Conservation (phyloP, 2,329 filamentous ascomycete species). For the Thyridium curvatum region DNA sequence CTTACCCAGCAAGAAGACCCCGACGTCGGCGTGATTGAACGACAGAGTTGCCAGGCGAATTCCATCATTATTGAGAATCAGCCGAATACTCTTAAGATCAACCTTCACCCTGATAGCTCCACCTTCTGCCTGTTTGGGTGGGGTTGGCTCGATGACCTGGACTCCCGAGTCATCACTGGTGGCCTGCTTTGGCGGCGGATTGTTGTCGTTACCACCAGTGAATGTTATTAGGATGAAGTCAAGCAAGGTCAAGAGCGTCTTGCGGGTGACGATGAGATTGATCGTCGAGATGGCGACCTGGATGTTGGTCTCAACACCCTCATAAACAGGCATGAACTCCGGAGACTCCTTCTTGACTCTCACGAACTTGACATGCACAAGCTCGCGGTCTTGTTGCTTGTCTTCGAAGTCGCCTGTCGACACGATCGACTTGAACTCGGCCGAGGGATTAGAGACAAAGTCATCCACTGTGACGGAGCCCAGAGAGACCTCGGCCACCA, state of each 20-base stretch:
- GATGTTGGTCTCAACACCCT: conserved; percentile 89
- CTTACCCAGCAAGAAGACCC: conserved; percentile 78
- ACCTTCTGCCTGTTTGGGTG: conserved; percentile 31
- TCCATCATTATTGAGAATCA: conserved; percentile 96
- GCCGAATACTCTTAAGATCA: conserved; percentile 83
- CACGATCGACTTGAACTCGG: conserved; percentile 96
- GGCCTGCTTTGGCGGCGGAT: conserved; percentile 24
- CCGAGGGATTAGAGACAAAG: conserved; percentile 81
- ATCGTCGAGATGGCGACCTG: conserved; percentile 91
- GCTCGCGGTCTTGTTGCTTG: conserved; percentile 67
- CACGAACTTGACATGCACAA: conserved; percentile 84
- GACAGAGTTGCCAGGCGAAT: conserved; percentile 89
- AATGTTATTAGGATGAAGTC: conserved; percentile 96
- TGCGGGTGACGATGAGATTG: conserved; percentile 89
- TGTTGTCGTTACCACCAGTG: conserved; percentile 48
- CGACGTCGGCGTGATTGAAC: conserved; percentile 86
- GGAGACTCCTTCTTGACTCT: conserved; percentile 87
- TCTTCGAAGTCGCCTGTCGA: conserved; percentile 73
- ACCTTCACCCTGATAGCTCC: conserved; percentile 92
- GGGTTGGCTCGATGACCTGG: conserved; percentile 30
- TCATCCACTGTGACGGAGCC: conserved; percentile 87
- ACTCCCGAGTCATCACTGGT: conserved; percentile 30
- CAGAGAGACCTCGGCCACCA: conserved; percentile 86
- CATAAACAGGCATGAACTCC: conserved; percentile 86
- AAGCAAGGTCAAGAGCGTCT: conserved; percentile 82